Base-by-base conservation (phyloP, 345 rosid genomes). In the Ricinus communis region DNA sequence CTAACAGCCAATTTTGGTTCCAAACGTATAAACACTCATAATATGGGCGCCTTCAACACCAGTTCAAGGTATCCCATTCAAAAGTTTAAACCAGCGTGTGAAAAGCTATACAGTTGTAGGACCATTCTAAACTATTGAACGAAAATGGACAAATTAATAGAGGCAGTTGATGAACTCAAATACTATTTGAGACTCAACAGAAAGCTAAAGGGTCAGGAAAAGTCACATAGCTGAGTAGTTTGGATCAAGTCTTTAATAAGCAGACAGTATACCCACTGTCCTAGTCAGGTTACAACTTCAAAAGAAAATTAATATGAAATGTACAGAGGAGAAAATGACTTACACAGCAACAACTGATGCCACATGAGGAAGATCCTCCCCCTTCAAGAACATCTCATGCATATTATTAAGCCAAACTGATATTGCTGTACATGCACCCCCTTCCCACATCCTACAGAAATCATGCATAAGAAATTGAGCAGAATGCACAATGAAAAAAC, bases 391-490 rank as follows among this genome's bases (percentile, higher is more conserved):
- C 82, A 83, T 83, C 60, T 82, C 73, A 30, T 68, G 70, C 79
- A 91, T 78, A 76, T 85, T 58, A 69, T 91, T 89, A 55, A 92
- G 82, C 99, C 97, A 95, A 68, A 92, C 79, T 38, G 93, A 90
- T 62, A 92, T 51, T 43, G 99, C 88, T 6, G 93, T 83, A 69
- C 73, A 87, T 73, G 88, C 88, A 72, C 89, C 84, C 65, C 97
- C 99, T 84, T 90, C 96, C 85, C 89, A 95, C 92, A 92, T 87
- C 80, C 99, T 95, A 87, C 40, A 74, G 76, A 41, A 76, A 74
- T 31, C 72, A 70, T 24, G 51, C 62, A 76, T 25, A 63, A 77
- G 47, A 73, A 14, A 67, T 41, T 76, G 21, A 67, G 71, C 67
- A 21, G 66, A 71, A 68, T 72, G 33, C 25, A 52, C 67, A 36